Evolutionary conservation across 139 green algal species (phyloP).

Genomic region (Trebouxia sp.): DNA sequence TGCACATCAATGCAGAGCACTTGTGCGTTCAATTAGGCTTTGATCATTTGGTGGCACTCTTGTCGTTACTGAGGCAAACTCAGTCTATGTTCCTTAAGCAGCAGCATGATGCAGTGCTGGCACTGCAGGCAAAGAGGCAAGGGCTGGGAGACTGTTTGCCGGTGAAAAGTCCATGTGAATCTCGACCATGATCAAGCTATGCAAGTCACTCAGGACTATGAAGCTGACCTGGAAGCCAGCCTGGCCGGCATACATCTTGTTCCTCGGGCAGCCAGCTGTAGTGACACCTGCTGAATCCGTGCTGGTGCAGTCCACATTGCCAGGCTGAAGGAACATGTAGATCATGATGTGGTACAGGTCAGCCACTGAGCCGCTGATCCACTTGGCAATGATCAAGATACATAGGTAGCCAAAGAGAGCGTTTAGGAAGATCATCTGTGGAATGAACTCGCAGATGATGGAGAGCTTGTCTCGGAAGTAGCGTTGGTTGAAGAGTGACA

Average conservation of each 20-base stretch:
- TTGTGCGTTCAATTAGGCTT: too few species aligned
- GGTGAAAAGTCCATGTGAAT: neutral
- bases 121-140: too few species aligned
- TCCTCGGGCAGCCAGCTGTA: constrained; percentile 61
- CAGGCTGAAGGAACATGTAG: constrained; percentile 97
- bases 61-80: too few species aligned
- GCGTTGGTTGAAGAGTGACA: constrained; percentile 89
- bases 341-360: constrained; percentile 99
- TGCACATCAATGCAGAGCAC: too few species aligned
- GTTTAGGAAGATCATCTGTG: constrained; percentile 95
- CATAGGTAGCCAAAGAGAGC: constrained; percentile 96
- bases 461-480: constrained; percentile 87
- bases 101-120: too few species aligned
- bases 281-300: constrained; percentile 42
- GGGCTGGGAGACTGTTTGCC: neutral
- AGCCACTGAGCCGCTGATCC: constrained; percentile 71
- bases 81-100: too few species aligned
- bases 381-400: constrained; percentile 96
- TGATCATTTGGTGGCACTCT: too few species aligned
- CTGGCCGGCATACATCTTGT: constrained; percentile 69
- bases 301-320: constrained; percentile 50
- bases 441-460: constrained; percentile 76
- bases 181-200: neutral
- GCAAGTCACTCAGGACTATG: neutral
- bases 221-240: constrained; percentile 57